A percentile compares a stretch with the other conserved stretches of the same genome.
phyloP scores from a whole-genome alignment of 352 stramenopile genomes.

The Elongisporangium prolatum region DNA sequence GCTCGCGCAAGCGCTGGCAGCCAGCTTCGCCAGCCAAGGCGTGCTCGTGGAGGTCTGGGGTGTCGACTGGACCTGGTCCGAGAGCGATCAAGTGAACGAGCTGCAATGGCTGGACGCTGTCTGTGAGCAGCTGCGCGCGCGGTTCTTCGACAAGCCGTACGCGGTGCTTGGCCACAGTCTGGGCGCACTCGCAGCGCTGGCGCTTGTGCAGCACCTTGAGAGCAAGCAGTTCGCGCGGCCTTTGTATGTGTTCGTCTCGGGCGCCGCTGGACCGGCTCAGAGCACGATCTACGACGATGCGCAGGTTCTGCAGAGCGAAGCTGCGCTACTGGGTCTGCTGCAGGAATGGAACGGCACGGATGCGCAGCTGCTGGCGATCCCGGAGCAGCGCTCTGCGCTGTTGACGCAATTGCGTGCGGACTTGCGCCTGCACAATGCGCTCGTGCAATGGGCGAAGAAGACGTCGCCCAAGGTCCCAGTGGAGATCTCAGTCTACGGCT shows the following conservation, averaged over 20 bases:
- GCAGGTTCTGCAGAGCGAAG: conserved; percentile 22
- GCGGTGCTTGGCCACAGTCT: conserved; percentile 66
- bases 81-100: conserved; percentile 7
- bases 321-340: conserved; percentile 36
- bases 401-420: conserved; percentile 32
- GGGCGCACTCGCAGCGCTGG: conserved; percentile 52
- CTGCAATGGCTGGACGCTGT: conserved; percentile 32
- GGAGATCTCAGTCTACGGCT: conserved; percentile 51
- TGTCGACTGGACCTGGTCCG: conserved; percentile 51
- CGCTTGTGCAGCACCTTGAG: conserved; percentile 42
- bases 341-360: conserved; percentile 60
- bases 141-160: conserved; percentile 77
- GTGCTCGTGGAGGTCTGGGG: conserved; percentile 53
- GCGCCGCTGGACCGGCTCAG: conserved; percentile 24
- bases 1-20: conserved; percentile 40
- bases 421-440: conserved; percentile 44
- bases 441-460: conserved; percentile 37
- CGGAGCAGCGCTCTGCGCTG: conserved; percentile 28
- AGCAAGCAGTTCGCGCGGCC: conserved; percentile 40
- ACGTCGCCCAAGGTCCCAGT: conserved; percentile 29
- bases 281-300: conserved; percentile 31
- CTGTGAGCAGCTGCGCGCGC: conserved; percentile 27
- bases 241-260: conserved; percentile 58
- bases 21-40: conserved; percentile 25
- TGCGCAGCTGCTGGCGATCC: conserved; percentile 41